These are phyloP conservation scores for Tephrocybe sp. DNA, from an alignment of 768 basidiomycete species.

Conservation along the genomic window DNA sequence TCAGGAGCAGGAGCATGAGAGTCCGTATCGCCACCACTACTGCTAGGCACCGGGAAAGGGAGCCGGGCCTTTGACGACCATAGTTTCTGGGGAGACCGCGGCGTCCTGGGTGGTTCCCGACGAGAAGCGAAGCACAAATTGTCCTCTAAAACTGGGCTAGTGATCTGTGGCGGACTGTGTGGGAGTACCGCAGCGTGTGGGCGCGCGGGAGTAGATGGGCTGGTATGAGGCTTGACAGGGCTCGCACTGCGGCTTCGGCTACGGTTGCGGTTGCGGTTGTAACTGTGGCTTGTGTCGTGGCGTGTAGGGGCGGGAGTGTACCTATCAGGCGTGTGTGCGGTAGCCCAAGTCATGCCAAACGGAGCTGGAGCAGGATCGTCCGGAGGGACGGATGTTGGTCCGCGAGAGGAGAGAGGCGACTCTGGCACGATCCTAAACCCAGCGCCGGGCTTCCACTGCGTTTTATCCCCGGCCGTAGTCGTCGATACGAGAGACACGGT, in stretches of 20 bases:
- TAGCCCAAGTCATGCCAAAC: slow-evolving; percentile 16
- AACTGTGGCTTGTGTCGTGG: no score
- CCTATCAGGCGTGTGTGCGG: not conserved
- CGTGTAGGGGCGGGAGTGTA: slow-evolving; percentile 1
- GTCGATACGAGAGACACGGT: slow-evolving; percentile 17
- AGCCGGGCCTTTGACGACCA: slow-evolving; percentile 1
- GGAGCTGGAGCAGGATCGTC: slow-evolving; percentile 11
- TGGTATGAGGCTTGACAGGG: not conserved
- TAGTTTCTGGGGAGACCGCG: not conserved
- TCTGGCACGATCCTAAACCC: slow-evolving; percentile 45
- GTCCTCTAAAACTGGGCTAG: slow-evolving; percentile 53
- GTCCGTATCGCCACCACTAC: slow-evolving; percentile 6
- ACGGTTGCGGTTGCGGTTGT: slow-evolving; percentile 20
- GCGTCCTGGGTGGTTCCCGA: not conserved
- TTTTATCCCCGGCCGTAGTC: slow-evolving; percentile 16
- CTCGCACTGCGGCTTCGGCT: slow-evolving; percentile 22
- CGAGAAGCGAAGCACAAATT: slow-evolving; percentile 52
- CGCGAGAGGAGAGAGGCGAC: slow-evolving; percentile 20
- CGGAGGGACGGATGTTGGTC: slow-evolving; percentile 9
- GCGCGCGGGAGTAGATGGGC: slow-evolving; percentile 1
- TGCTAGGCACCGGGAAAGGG: slow-evolving; percentile 5
- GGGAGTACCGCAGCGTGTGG: slow-evolving; percentile 33
- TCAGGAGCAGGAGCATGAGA: slow-evolving; percentile 11
- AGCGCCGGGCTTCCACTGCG: slow-evolving; percentile 26
- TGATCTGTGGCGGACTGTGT: slow-evolving; percentile 53